A percentile compares a stretch with the other conserved stretches of the same genome.
Conservation (phyloP, 257 asterid genomes). For the Parsonsia alboflavescens region DNA sequence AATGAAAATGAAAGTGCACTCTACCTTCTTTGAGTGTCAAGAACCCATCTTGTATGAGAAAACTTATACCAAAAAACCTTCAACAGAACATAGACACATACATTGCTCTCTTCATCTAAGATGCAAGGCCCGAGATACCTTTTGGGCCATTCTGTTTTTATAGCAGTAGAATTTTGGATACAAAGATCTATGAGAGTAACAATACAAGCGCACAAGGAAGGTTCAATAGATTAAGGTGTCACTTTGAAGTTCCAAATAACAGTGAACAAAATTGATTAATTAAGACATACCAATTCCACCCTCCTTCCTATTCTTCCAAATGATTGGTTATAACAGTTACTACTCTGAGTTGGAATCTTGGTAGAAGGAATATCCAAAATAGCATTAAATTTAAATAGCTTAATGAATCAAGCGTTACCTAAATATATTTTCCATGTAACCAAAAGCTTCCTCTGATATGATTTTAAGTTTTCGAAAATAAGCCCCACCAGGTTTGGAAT, state of each 20-base stretch:
- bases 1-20: neutral
- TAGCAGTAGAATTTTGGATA: neutral
- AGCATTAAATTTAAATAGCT: neutral
- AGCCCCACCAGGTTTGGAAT: neutral
- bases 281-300: neutral
- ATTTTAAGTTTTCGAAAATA: neutral
- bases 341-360: neutral
- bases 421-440: neutral
- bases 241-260: neutral
- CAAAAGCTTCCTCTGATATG: neutral
- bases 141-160: neutral
- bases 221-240: neutral
- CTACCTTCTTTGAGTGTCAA: neutral
- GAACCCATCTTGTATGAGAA: neutral
- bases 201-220: neutral
- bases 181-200: neutral
- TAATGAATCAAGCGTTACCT: neutral
- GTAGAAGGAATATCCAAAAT: neutral
- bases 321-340: neutral
- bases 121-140: neutral
- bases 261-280: neutral
- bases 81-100: neutral
- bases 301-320: neutral
- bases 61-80: neutral
- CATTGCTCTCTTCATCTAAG: neutral